Percentiles rank a stretch among this genome's conserved stretches.
Conservation (phyloP, 495 filamentous ascomycete species). For the Pseudotulostoma volvatum region DNA sequence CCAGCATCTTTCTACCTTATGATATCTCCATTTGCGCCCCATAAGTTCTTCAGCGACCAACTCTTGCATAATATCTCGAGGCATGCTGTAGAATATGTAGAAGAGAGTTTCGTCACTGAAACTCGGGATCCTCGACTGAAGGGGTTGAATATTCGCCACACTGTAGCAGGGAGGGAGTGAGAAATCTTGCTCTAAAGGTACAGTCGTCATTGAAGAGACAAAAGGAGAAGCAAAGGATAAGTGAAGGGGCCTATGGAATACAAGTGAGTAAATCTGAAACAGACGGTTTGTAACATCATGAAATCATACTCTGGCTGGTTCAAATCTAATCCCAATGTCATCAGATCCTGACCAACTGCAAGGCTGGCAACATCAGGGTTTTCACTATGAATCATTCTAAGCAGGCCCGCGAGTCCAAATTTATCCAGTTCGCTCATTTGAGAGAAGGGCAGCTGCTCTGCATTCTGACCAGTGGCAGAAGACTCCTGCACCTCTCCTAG, state of each 20-base stretch:
- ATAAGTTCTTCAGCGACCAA: constrained; percentile 67
- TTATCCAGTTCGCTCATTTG: constrained; percentile 68
- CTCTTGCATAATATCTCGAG: constrained; percentile 69
- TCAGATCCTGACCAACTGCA: constrained; percentile 64
- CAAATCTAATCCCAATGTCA: constrained; percentile 59
- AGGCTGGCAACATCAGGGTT: constrained; percentile 61
- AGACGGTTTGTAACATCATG: constrained; percentile 3
- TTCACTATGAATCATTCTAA: constrained; percentile 61
- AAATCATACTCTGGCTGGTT: constrained; percentile 56
- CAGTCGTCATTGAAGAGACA: constrained; percentile 46
- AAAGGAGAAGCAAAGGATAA: constrained; percentile 56
- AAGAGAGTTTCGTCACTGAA: constrained; percentile 88
- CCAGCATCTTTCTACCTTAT: constrained; percentile 79
- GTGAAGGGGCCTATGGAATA: constrained; percentile 35
- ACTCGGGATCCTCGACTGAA: constrained; percentile 59
- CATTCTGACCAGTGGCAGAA: constrained; percentile 20
- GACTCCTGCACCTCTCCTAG: constrained; percentile 22
- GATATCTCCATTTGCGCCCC: constrained; percentile 81
- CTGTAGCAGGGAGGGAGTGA: constrained; percentile 68
- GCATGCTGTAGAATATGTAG: constrained; percentile 88
- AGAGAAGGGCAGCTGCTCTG: constrained; percentile 42
- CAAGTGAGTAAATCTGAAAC: constrained; percentile 9
- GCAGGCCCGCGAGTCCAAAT: constrained; percentile 64
- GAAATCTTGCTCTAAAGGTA: constrained; percentile 61
- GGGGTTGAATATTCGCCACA: constrained; percentile 69